Base-by-base conservation (phyloP, 2,329 filamentous ascomycete species). In the Esteya vermicola region DNA sequence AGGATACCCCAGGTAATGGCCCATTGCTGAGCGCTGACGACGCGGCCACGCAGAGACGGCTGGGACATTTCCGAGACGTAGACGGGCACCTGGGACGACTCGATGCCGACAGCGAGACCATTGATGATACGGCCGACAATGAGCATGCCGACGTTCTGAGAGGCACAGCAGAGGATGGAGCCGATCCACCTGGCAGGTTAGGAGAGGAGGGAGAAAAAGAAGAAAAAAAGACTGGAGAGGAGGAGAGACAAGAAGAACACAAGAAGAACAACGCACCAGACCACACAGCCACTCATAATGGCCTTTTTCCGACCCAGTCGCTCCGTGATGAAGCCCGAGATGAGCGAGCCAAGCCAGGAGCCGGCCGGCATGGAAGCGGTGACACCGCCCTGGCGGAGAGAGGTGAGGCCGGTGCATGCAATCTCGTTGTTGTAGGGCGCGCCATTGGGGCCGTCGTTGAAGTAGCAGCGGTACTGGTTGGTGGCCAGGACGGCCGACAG, bases 361-460 rank as follows among this genome's bases (percentile, higher is more conserved):
- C 80, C 80, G 39, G 69, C 78, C 19, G 79, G 73, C 76, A 84
- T 84, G 36, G 76, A 63, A 19, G 80, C 78, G 0, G 74, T 78
- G 51, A 84, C 82, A 36, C 74, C 75, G 45, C 75, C 75, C 53
- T 75, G 72, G n/a, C 38, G 42, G 32, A 44, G 35, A 6, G 42
- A 28, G 5, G 37, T 44, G 18, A 43, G 36, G 18, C 44, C 44
- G 4, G 36, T 40, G 32, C 44, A 46, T 5, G 21, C 22, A 4
- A 31, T 13, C 14, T 31, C n/a, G 32, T 41, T 35, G 31, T 39
- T 40, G 37, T 38, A 44, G 2, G 37, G 33, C 4, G 42, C 37
- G 1, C 44, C 56, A 1, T 56, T 41, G 9, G 58, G 54, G 9
- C 60, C 58, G 44, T 59, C 53, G 47, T 65, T 63, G 50, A 63